Evolutionary conservation across 78 protist species (phyloP).

Genomic region (Thecamonas trahens): DNA sequence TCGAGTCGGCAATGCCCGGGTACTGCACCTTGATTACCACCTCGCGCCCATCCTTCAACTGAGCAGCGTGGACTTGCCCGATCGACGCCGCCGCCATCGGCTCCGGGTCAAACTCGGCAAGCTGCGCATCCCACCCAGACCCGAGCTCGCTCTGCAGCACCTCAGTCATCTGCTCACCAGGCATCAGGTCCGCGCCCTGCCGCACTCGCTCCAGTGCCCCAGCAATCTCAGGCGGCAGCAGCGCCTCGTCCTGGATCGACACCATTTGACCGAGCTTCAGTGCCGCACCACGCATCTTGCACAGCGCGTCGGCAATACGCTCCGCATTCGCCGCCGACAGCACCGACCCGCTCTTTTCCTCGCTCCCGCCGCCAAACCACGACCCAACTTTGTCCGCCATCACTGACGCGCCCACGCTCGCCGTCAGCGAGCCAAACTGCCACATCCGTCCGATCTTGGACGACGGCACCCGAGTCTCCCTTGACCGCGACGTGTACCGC

Average conservation of each 20-base stretch:
- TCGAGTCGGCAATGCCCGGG: slow-evolving; percentile 78
- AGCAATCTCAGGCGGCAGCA: slow-evolving; percentile 29
- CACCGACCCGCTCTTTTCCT: too few relatives aligned
- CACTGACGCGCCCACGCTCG: background rate
- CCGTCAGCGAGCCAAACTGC: background rate
- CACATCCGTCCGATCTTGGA: background rate
- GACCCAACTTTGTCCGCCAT: background rate
- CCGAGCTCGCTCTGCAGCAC: slow-evolving; percentile 62
- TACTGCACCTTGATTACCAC: slow-evolving; percentile 77
- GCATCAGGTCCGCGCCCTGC: slow-evolving; percentile 74
- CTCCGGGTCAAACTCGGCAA: slow-evolving; percentile 39
- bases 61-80: slow-evolving; percentile 81
- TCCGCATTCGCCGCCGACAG: background rate
- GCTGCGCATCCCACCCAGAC: slow-evolving; percentile 43
- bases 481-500: too few relatives aligned
- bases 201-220: slow-evolving; percentile 64
- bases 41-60: slow-evolving; percentile 35
- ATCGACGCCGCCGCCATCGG: slow-evolving; percentile 86
- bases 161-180: slow-evolving; percentile 35
- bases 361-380: too few relatives aligned
- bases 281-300: slow-evolving; percentile 86
- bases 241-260: slow-evolving; percentile 69
- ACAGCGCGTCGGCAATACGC: slow-evolving; percentile 47
- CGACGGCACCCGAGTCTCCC: background rate
- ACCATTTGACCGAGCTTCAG: slow-evolving; percentile 81